phyloP scores from a whole-genome alignment of 208 protist genomes.

The Acanthamoeba castellanii region DNA sequence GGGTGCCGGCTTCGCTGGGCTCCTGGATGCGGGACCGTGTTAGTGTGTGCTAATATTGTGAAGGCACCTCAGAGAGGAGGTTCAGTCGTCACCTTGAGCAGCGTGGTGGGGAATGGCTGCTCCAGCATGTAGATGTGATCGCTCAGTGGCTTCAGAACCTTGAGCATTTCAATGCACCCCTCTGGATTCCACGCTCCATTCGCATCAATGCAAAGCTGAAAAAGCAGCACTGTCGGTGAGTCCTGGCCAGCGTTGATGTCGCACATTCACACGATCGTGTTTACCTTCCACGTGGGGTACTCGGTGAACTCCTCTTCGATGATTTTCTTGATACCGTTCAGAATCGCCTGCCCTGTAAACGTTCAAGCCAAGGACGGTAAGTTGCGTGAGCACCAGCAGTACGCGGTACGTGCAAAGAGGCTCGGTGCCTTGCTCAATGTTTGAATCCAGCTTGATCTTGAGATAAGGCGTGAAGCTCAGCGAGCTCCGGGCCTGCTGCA shows the following conservation, averaged over 20 bases:
- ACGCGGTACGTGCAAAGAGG: not conserved
- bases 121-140: constrained; percentile 49
- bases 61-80: too few relatives aligned
- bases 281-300: not conserved
- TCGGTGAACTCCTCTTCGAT: constrained; percentile 50
- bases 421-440: constrained; percentile 29
- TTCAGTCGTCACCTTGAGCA: not conserved
- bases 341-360: not conserved
- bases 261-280: not conserved
- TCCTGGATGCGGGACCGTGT: not conserved
- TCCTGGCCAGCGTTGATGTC: not conserved
- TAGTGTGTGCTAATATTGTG: not conserved
- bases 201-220: constrained; percentile 43
- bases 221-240: not conserved
- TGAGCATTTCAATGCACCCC: constrained; percentile 42
- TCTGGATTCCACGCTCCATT: constrained; percentile 31
- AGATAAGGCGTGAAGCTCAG: constrained; percentile 43
- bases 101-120: constrained; percentile 34
- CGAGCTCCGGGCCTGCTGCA: not conserved
- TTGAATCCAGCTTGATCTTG: constrained; percentile 44
- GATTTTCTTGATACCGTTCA: constrained; percentile 41
- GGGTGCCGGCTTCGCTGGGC: not conserved
- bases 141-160: not conserved
- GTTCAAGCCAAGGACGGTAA: not conserved
- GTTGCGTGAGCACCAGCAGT: not conserved